Percentiles rank a stretch among this genome's conserved stretches.
Evolutionary conservation across 2,329 filamentous ascomycete species (phyloP).

Genomic region (Stenocarpella maydis): DNA sequence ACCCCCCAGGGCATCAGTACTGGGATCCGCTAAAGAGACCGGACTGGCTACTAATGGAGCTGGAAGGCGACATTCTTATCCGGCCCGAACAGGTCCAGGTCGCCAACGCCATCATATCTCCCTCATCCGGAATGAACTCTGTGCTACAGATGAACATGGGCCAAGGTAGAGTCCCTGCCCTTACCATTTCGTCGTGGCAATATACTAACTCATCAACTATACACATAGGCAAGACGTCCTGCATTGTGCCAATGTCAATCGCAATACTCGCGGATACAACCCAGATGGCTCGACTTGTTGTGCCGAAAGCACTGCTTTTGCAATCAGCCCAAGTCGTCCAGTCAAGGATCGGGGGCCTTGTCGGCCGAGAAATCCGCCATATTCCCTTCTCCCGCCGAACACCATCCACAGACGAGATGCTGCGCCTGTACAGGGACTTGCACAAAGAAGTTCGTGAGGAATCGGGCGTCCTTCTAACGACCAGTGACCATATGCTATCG

Average conservation of each 20-base stretch:
- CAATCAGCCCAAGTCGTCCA: slow-evolving; percentile 67
- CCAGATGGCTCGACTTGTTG: slow-evolving; percentile 60
- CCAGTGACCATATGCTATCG: slow-evolving; percentile 72
- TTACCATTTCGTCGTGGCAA: neutral
- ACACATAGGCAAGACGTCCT: slow-evolving; percentile 62
- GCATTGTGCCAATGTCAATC: slow-evolving; percentile 62
- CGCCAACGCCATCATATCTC: slow-evolving; percentile 65
- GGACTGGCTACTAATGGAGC: slow-evolving; percentile 73
- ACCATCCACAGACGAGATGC: slow-evolving; percentile 42
- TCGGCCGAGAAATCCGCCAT: slow-evolving; percentile 62
- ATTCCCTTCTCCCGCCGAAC: slow-evolving; percentile 66
- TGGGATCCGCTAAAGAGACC: slow-evolving; percentile 63
- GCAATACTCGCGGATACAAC: slow-evolving; percentile 52
- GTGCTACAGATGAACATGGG: slow-evolving; percentile 75
- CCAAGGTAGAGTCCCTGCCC: slow-evolving; percentile 51
- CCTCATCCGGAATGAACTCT: slow-evolving; percentile 60
- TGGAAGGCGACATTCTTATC: slow-evolving; percentile 71
- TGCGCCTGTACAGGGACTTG: slow-evolving; percentile 49
- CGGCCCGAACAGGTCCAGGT: slow-evolving; percentile 69
- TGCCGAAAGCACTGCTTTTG: slow-evolving; percentile 63
- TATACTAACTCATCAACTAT: neutral
- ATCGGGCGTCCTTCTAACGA: slow-evolving; percentile 63
- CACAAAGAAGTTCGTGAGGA: slow-evolving; percentile 50
- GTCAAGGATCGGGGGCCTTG: slow-evolving; percentile 60
- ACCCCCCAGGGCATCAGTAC: slow-evolving; percentile 58